Evolutionary conservation across 768 basidiomycete genomes (phyloP).

Genomic region (Leccinum uliginosum): DNA sequence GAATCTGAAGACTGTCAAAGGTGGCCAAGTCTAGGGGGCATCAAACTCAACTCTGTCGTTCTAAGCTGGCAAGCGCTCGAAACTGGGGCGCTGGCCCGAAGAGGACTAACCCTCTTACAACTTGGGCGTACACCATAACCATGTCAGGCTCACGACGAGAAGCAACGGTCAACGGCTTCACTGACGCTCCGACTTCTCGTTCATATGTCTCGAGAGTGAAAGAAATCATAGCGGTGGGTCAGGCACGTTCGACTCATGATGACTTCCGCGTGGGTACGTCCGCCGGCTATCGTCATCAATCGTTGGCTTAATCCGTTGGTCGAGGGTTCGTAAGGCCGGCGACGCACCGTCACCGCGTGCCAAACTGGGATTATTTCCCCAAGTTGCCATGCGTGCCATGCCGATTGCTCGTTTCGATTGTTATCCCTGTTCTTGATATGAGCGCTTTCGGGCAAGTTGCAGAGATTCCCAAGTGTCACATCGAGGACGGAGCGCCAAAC

Average conservation of each 20-base stretch:
- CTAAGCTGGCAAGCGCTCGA: background rate
- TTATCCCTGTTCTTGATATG: background rate
- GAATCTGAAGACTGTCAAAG: background rate
- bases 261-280: background rate
- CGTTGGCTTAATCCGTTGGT: background rate
- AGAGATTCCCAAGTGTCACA: background rate
- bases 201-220: background rate
- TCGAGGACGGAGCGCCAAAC: background rate
- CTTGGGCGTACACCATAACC: background rate
- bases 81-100: background rate
- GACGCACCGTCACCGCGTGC: background rate
- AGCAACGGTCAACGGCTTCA: background rate
- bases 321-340: background rate
- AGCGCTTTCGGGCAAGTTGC: background rate
- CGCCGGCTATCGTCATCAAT: background rate
- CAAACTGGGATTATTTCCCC: background rate
- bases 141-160: background rate
- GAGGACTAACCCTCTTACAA: background rate
- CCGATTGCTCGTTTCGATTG: background rate
- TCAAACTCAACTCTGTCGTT: constrained; percentile 4
- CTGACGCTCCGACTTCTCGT: background rate
- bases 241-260: background rate
- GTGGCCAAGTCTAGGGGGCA: background rate
- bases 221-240: background rate
- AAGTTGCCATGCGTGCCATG: background rate